Evolutionary conservation across 306 rosid genomes (phyloP).

Genomic region (Begonia peltatifolia): DNA sequence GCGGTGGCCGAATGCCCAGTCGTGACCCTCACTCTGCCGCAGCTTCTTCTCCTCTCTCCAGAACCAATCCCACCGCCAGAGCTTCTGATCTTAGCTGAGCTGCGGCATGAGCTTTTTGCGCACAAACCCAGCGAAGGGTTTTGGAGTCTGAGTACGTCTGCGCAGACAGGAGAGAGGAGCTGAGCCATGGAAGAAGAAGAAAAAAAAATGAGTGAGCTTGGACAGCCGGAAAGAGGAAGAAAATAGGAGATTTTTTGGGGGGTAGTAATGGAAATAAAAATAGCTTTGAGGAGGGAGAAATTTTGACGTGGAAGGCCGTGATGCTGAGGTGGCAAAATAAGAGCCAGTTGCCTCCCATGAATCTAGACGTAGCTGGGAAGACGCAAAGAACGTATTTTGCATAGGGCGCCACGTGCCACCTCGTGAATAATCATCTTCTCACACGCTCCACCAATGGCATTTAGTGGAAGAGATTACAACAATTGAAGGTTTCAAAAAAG

Average conservation of each 20-base stretch:
- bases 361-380: constrained; percentile 23
- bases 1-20: constrained; percentile 29
- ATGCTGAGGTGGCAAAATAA: constrained; percentile 52
- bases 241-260: constrained; percentile 5
- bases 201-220: neutral
- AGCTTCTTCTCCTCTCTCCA: constrained; percentile 26
- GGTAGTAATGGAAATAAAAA: constrained; percentile 6
- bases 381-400: constrained; percentile 7
- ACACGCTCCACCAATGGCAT: constrained; percentile 2
- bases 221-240: neutral
- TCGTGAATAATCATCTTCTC: constrained; percentile 23
- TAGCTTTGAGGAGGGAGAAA: constrained; percentile 41
- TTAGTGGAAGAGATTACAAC: no score
- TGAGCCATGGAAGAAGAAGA: constrained; percentile 39
- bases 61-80: constrained; percentile 20
- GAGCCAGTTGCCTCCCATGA: constrained; percentile 27
- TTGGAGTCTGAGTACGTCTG: constrained; percentile 48
- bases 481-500: no score
- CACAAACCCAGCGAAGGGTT: constrained; percentile 26
- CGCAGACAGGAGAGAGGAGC: constrained; percentile 45
- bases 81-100: constrained; percentile 14
- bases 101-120: constrained; percentile 31
- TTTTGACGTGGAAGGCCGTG: constrained; percentile 19
- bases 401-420: constrained; percentile 18
- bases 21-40: constrained; percentile 45